Evolutionary conservation across 164 flowering plant species (phyloP).

Genomic region (Vitis riparia): DNA sequence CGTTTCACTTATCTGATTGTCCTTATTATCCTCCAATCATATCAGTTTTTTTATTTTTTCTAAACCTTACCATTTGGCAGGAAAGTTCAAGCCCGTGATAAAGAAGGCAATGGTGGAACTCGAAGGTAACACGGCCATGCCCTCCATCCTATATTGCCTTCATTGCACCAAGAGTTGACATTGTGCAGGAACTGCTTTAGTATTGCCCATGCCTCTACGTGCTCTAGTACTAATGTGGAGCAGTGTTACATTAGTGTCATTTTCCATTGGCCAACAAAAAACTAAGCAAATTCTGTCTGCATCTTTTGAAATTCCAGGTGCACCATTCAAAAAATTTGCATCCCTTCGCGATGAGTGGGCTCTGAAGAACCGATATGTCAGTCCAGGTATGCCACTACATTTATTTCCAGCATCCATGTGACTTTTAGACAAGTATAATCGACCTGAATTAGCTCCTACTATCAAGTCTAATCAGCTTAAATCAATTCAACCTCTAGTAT

Average conservation of each 20-base stretch:
- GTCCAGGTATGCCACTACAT: constrained; percentile 48
- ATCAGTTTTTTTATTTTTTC: neutral
- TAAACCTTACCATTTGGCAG: constrained; percentile 33
- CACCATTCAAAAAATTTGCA: constrained; percentile 89
- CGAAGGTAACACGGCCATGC: constrained; percentile 48
- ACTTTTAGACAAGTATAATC: too few relatives aligned
- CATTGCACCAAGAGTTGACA: too few relatives aligned
- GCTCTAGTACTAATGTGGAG: too few relatives aligned
- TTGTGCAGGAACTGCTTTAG: too few relatives aligned
- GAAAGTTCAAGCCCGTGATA: constrained; percentile 98
- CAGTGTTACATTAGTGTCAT: too few relatives aligned
- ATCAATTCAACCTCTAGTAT: too few relatives aligned
- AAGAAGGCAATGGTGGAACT: constrained; percentile 99
- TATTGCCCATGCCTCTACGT: too few relatives aligned
- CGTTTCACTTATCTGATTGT: neutral
- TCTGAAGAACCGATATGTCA: constrained; percentile 74
- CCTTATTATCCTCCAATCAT: neutral
- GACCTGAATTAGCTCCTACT: too few relatives aligned
- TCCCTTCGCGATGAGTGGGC: constrained; percentile 91
- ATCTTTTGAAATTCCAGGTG: constrained; percentile 54
- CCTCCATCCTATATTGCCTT: too few relatives aligned
- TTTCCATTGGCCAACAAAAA: neutral
- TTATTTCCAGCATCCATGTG: too few relatives aligned
- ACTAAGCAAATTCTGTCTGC: neutral
- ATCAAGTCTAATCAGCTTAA: too few relatives aligned